Evolutionary conservation across 73 alveolate species (phyloP).

Genomic region (Blepharisma stoltei): DNA sequence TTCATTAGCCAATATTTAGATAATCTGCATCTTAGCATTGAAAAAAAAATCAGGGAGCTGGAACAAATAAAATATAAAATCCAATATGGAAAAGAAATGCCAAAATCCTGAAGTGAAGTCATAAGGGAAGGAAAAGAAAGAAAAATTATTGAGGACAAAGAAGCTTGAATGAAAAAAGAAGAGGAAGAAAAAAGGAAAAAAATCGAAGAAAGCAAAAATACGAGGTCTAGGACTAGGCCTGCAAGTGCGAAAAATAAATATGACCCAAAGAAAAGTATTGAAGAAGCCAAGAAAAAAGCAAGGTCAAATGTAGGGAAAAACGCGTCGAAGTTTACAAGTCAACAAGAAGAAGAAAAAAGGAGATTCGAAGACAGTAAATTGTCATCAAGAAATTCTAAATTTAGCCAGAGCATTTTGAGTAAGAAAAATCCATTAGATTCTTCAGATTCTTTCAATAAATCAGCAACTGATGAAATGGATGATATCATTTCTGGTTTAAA

Average conservation of each 20-base stretch:
- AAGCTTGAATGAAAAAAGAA: constrained; percentile 32
- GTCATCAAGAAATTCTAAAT: neutral
- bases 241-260: constrained; percentile 32
- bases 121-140: constrained; percentile 39
- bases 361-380: neutral
- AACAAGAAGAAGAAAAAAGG: too few species aligned
- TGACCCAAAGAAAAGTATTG: constrained; percentile 58
- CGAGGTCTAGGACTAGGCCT: neutral
- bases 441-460: neutral
- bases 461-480: neutral
- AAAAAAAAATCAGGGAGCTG: neutral
- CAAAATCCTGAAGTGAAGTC: constrained; percentile 28
- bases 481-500: constrained; percentile 13
- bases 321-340: neutral
- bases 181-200: constrained; percentile 46
- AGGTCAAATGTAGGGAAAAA: constrained; percentile 42
- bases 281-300: constrained; percentile 38
- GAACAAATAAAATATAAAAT: neutral
- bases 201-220: constrained; percentile 39
- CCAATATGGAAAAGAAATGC: neutral
- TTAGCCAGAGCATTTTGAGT: neutral
- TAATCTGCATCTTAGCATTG: neutral
- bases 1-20: neutral
- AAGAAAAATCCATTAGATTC: neutral
- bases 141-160: constrained; percentile 40